Conservation (phyloP, 805 yeast species). For the Metschnikowia vanudenii region DNA sequence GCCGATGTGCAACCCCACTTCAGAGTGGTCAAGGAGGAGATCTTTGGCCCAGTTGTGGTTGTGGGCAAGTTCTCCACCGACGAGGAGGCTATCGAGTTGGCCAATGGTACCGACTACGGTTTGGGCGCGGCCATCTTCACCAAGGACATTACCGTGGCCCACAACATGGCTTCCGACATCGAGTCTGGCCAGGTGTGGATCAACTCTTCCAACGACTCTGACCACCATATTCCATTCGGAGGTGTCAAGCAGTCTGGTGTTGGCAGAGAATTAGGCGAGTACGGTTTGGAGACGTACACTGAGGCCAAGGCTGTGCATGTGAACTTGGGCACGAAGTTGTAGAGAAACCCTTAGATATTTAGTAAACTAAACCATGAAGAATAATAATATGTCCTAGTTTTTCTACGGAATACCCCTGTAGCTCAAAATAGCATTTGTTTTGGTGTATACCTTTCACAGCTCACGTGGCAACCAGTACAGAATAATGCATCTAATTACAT, state of each 20-base stretch:
- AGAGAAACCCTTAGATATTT: conserved; percentile 8
- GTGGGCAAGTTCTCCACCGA: conserved; percentile 63
- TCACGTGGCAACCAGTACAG: too few relatives aligned
- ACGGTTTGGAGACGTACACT: conserved; percentile 68
- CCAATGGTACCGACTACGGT: conserved; percentile 75
- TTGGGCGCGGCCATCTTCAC: conserved; percentile 83
- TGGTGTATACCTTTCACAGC: too few relatives aligned
- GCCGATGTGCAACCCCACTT: conserved; percentile 64
- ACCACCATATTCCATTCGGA: conserved; percentile 71
- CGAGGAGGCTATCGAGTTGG: conserved; percentile 65
- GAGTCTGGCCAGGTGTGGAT: conserved; percentile 71
- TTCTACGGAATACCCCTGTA: too few relatives aligned
- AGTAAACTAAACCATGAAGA: too few relatives aligned
- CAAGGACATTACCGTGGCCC: conserved; percentile 61
- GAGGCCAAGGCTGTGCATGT: conserved; percentile 77
- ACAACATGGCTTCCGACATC: conserved; percentile 56
- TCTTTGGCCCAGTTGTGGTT: conserved; percentile 83
- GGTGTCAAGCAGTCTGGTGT: conserved; percentile 78
- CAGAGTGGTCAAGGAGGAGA: conserved; percentile 74
- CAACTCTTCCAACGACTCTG: conserved; percentile 66
- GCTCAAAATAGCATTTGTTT: too few relatives aligned
- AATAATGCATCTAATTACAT: too few relatives aligned
- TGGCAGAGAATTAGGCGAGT: conserved; percentile 79
- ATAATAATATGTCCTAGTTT: neutral
- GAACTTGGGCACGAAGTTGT: conserved; percentile 49